Base-by-base conservation (phyloP, 2,329 filamentous ascomycete genomes). In the Fusarium gaditjirri region DNA sequence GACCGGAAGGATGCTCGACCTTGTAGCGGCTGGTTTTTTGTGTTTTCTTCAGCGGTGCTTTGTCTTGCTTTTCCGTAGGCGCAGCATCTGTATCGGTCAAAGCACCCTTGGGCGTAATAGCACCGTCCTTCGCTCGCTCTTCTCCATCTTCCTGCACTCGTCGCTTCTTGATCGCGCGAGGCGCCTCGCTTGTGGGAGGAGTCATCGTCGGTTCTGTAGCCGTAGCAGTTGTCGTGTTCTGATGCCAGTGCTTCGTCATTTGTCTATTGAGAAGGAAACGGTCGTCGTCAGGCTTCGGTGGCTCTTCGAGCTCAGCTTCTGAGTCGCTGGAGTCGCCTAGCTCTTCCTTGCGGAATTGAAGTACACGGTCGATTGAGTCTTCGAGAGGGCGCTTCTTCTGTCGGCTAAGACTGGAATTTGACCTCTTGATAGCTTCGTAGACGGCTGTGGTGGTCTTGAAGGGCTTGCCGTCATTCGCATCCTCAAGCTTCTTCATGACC, bases 391-490 rank as follows among this genome's bases (percentile, higher is more conserved):
- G 91, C 81, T 96, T 97, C 42, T 94, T 94, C 73, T 93, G 90
- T 27, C 96, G 87, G 70, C 93, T 94, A 27, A 98, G 83, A 74
- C 92, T 94, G 0, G 94, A 97, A 80, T 98, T 98, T 19, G 94
- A 97, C 55, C 86, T 84, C 75, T 94, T 93, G 69, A 98, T 94
- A 65, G 89, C 89, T 42, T 94, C 91, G 79, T 96, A 97, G 3
- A 97, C 88, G 5, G 84, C 82, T 5, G 86, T 81, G 7, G 92
- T 84, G 3, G 89, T 90, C 35, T 78, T 80, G 74, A 82, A 81
- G 13, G 76, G 78, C 35, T 84, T 84, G 52, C 86, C 86, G 52
- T 86, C 83, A 55, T 89, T 88, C 56, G 91, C 89, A 66, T 94
- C 92, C 60, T 93, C 87, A 58, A 95, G 86, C 80, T 94, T 96